These are phyloP conservation scores for Agrostemma githago DNA, from an alignment of 148 eudicot genomes.

Conservation along the genomic window DNA sequence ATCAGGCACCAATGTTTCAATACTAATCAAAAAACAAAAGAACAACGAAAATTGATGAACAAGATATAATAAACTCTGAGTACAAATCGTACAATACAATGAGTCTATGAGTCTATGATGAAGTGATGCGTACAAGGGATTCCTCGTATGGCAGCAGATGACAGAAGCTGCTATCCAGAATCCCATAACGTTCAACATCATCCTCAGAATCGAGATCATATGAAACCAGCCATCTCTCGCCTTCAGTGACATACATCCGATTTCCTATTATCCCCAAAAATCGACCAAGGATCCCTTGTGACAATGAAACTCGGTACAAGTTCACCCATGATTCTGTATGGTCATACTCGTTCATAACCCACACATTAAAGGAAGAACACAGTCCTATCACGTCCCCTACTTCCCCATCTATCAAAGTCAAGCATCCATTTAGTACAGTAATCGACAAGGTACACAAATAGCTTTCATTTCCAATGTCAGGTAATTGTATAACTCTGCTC, in stretches of 20 bases:
- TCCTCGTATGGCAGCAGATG: not conserved
- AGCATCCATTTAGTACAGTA: not conserved
- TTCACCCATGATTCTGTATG: not conserved
- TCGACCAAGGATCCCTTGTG: not conserved
- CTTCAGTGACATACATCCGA: not conserved
- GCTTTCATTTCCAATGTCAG: not conserved
- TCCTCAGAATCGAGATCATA: not conserved
- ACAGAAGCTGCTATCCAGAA: not conserved
- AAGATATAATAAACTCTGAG: too few relatives aligned
- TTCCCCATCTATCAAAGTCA: not conserved
- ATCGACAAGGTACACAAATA: not conserved
- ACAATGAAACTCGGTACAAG: not conserved
- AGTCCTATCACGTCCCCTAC: not conserved
- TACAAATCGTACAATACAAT: too few relatives aligned
- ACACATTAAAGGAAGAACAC: not conserved
- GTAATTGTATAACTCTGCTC: not conserved
- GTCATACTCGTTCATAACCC: not conserved
- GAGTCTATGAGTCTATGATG: not conserved
- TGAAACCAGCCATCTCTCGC: not conserved
- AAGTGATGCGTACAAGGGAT: not conserved
- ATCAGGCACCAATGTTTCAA: too few relatives aligned
- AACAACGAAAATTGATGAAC: too few relatives aligned
- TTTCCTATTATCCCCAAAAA: not conserved
- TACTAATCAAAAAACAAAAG: too few relatives aligned
- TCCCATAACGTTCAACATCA: not conserved